A percentile compares a stretch with the other conserved stretches of the same genome.
Evolutionary conservation across 345 rosid genomes (phyloP).

Genomic region (Murraya paniculata): DNA sequence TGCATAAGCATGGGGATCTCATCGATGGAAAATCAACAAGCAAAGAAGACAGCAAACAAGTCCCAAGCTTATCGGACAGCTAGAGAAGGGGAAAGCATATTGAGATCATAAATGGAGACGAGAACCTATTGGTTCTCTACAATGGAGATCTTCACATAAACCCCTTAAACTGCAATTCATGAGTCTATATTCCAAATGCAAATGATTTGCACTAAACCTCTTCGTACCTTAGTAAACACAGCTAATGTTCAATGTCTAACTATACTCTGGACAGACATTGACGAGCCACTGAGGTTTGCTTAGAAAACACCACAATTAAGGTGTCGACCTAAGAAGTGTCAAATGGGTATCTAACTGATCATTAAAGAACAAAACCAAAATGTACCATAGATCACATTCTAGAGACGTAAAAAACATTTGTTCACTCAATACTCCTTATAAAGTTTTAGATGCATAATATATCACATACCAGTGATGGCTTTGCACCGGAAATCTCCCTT

Average conservation of each 20-base stretch:
- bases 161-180: neutral
- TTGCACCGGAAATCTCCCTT: constrained; percentile 37
- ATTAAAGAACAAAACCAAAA: constrained; percentile 5
- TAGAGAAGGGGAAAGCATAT: too few relatives aligned
- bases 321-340: neutral
- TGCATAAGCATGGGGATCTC: too few relatives aligned
- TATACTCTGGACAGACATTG: neutral
- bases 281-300: neutral
- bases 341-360: neutral
- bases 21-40: too few relatives aligned
- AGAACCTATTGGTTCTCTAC: neutral
- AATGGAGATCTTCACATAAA: neutral
- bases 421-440: neutral
- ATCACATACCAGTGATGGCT: constrained; percentile 61
- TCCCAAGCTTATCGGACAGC: too few relatives aligned
- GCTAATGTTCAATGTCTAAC: neutral
- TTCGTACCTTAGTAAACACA: neutral
- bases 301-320: neutral
- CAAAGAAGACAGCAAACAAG: too few relatives aligned
- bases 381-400: constrained; percentile 40
- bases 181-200: neutral
- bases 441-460: neutral
- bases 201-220: neutral
- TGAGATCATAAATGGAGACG: neutral
- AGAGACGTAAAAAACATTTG: constrained; percentile 23